phyloP scores from a whole-genome alignment of 352 stramenopile species.

The Plasmopara viticola region DNA sequence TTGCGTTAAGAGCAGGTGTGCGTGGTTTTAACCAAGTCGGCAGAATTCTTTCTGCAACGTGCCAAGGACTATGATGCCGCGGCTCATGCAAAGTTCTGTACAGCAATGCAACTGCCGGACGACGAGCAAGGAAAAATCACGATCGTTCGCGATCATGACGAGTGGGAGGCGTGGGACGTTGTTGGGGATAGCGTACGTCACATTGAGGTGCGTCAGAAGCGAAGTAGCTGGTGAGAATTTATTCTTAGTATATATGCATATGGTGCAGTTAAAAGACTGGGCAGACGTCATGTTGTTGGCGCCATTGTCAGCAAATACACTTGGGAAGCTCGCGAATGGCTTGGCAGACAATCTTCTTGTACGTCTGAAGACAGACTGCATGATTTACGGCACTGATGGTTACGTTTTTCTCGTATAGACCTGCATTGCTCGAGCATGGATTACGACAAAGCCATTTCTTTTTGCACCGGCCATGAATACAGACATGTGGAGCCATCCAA shows the following conservation, averaged over 20 bases:
- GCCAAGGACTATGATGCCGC: slow-evolving; percentile 64
- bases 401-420: slow-evolving; percentile 41
- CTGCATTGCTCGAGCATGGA: slow-evolving; percentile 90
- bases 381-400: background rate
- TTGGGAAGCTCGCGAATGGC: slow-evolving; percentile 89
- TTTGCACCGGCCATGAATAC: slow-evolving; percentile 97
- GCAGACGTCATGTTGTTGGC: slow-evolving; percentile 88
- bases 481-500: slow-evolving; percentile 95
- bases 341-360: slow-evolving; percentile 94
- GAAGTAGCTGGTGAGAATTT: background rate
- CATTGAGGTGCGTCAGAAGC: slow-evolving; percentile 60
- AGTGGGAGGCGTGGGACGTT: slow-evolving; percentile 77
- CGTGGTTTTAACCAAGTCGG: slow-evolving; percentile 74
- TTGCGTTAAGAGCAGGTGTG: slow-evolving; percentile 41
- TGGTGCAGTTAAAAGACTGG: slow-evolving; percentile 90
- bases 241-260: background rate
- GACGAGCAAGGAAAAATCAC: slow-evolving; percentile 15
- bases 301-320: slow-evolving; percentile 87
- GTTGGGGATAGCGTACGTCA: slow-evolving; percentile 80
- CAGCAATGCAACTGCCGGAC: slow-evolving; percentile 13
- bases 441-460: slow-evolving; percentile 89
- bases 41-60: slow-evolving; percentile 76
- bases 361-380: slow-evolving; percentile 6
- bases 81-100: slow-evolving; percentile 39
- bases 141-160: slow-evolving; percentile 67